A percentile compares a stretch with the other conserved stretches of the same genome.
These are phyloP conservation scores for Paecilomyces formosus DNA, from an alignment of 2,329 filamentous ascomycete species.

Conservation along the genomic window DNA sequence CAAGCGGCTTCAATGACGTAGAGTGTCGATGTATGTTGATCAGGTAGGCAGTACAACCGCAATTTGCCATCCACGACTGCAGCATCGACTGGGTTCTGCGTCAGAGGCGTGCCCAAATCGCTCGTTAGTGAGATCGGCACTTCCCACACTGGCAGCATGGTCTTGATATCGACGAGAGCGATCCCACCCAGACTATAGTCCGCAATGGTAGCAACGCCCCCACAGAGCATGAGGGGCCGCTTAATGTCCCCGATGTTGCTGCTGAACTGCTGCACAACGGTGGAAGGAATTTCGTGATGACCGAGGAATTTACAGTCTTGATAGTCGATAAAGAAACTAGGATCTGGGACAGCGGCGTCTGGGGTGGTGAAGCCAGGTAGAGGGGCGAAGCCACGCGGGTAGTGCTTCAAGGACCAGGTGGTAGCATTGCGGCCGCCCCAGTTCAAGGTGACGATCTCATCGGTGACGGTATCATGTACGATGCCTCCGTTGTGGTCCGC, in stretches of 20 bases:
- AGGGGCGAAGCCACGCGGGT: constrained; percentile 13
- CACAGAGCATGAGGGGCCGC: constrained; percentile 41
- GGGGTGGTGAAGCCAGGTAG: constrained; percentile 17
- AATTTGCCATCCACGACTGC: constrained; percentile 38
- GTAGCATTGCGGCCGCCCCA: constrained; percentile 40
- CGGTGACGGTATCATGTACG: constrained; percentile 32
- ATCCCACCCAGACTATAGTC: constrained; percentile 36
- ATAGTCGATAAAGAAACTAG: constrained; percentile 42
- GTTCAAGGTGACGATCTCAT: constrained; percentile 35
- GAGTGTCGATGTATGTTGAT: constrained; percentile 40
- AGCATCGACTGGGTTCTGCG: constrained; percentile 45
- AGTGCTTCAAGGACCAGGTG: constrained; percentile 25
- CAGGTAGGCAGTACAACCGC: constrained; percentile 42
- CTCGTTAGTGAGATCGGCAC: constrained; percentile 39
- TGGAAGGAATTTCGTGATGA: constrained; percentile 26
- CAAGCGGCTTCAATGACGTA: constrained; percentile 40
- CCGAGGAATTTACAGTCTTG: constrained; percentile 48
- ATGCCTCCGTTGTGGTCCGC: constrained; percentile 42
- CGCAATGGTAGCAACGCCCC: constrained; percentile 35
- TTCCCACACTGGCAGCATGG: constrained; percentile 40
- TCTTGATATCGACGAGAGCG: constrained; percentile 40
- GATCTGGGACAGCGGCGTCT: constrained; percentile 24
- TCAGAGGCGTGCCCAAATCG: constrained; percentile 32
- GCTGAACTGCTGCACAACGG: neutral
- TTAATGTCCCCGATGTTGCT: neutral